Conservation (phyloP, 352 stramenopile species). For the Pythium coloratum region DNA sequence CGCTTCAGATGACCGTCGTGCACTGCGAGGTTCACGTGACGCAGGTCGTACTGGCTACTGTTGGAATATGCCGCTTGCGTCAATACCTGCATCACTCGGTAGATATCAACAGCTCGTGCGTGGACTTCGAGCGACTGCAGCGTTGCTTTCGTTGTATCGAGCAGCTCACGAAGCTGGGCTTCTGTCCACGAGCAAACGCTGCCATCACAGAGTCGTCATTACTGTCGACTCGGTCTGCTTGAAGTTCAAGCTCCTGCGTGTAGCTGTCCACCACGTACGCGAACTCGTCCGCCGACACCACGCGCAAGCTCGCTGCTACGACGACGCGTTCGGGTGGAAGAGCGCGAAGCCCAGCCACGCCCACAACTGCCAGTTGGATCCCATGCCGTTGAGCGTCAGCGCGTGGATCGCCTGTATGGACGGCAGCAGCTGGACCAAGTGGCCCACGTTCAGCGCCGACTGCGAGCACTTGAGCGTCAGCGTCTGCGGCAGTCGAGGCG, state of each 20-base stretch:
- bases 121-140: neutral
- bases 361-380: neutral
- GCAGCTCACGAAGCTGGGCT: too few relatives aligned
- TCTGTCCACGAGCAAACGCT: too few relatives aligned
- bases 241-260: neutral
- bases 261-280: neutral
- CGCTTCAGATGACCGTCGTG: neutral
- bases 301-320: neutral
- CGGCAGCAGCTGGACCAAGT: neutral
- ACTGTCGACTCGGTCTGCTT: neutral
- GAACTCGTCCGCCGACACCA: neutral
- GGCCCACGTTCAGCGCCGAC: neutral
- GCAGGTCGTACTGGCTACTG: neutral
- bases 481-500: neutral
- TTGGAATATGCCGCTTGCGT: neutral
- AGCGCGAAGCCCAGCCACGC: neutral
- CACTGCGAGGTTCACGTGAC: neutral
- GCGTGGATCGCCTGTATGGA: neutral
- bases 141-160: too few relatives aligned
- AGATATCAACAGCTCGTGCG: neutral
- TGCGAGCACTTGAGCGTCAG: neutral
- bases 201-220: too few relatives aligned
- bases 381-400: neutral
- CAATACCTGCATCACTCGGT: neutral
- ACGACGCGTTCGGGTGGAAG: neutral